A percentile compares a stretch with the other conserved stretches of the same genome.
phyloP scores from a whole-genome alignment of 2,329 filamentous ascomycete genomes.

The Juglanconis sp. region DNA sequence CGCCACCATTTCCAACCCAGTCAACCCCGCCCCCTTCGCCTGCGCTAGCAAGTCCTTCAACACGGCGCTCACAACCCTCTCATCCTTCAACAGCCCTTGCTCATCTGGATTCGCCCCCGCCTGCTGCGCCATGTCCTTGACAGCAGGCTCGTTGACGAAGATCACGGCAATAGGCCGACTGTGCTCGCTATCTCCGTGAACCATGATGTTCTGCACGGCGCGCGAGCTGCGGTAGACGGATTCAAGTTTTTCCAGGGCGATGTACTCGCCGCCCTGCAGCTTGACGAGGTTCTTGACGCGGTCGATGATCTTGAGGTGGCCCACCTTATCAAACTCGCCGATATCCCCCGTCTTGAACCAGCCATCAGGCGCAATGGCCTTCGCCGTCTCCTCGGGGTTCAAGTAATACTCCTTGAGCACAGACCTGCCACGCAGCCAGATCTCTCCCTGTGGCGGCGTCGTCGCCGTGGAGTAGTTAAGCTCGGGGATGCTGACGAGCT shows the following conservation, averaged over 20 bases:
- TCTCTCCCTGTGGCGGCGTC: conserved; percentile 81
- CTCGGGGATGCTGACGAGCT: conserved; percentile 86
- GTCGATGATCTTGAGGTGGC: conserved; percentile 84
- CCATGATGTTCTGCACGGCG: conserved; percentile 82
- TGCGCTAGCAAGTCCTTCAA: conserved; percentile 66
- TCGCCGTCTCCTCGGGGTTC: conserved; percentile 79
- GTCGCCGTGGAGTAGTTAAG: conserved; percentile 77
- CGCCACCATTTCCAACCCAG: conserved; percentile 69
- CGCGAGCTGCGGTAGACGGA: conserved; percentile 78
- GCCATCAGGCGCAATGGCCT: conserved; percentile 74
- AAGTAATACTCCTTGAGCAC: conserved; percentile 79
- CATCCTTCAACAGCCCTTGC: conserved; percentile 63
- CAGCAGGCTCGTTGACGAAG: conserved; percentile 61
- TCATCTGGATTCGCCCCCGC: conserved; percentile 50
- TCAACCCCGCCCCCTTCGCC: conserved; percentile 64
- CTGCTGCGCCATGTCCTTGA: conserved; percentile 57
- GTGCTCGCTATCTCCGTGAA: conserved; percentile 74
- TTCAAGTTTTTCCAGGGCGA: conserved; percentile 93
- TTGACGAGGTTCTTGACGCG: conserved; percentile 98
- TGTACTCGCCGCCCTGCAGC: conserved; percentile 92
- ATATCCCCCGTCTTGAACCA: conserved; percentile 99
- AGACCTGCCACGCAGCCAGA: conserved; percentile 77
- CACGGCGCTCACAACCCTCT: conserved; percentile 59
- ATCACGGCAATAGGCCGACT: conserved; percentile 81
- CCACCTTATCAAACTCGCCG: conserved; percentile 78